Percentiles rank a stretch among this genome's conserved stretches.
phyloP scores from a whole-genome alignment of 2,329 filamentous ascomycete genomes.

The Pyrenochaeta sp. region DNA sequence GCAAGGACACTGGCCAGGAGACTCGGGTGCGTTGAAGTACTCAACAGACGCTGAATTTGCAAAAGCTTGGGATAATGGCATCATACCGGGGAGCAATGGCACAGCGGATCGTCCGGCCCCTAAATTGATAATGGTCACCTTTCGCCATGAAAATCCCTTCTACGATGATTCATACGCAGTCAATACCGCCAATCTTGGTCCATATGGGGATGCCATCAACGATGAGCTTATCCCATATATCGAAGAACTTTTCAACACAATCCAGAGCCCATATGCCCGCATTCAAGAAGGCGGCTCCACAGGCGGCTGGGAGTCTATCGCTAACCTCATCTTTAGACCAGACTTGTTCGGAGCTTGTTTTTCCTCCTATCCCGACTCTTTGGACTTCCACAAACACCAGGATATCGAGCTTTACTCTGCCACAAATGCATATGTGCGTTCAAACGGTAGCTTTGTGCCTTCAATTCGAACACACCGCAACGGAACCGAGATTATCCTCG shows the following conservation, averaged over 20 bases:
- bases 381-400: slow-evolving; percentile 49
- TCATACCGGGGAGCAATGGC: slow-evolving; percentile 35
- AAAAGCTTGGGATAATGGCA: slow-evolving; percentile 40
- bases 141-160: slow-evolving; percentile 49
- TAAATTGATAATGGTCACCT: slow-evolving; percentile 47
- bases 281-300: slow-evolving; percentile 49
- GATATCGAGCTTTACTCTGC: slow-evolving; percentile 46
- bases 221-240: slow-evolving; percentile 49
- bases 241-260: slow-evolving; percentile 46
- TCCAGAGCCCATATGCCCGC: slow-evolving; percentile 45
- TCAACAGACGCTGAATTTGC: slow-evolving; percentile 23
- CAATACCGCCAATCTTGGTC: slow-evolving; percentile 50
- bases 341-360: slow-evolving; percentile 50
- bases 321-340: slow-evolving; percentile 47
- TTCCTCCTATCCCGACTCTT: slow-evolving; percentile 48
- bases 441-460: slow-evolving; percentile 35
- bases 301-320: slow-evolving; percentile 48
- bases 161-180: slow-evolving; percentile 52
- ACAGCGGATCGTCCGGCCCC: slow-evolving; percentile 36
- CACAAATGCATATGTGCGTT: slow-evolving; percentile 38
- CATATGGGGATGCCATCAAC: slow-evolving; percentile 51
- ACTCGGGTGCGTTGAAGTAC: slow-evolving; percentile 31
- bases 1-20: slow-evolving; percentile 44
- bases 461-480: slow-evolving; percentile 42
- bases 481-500: slow-evolving; percentile 31